phyloP scores from a whole-genome alignment of 805 yeast genomes.

The Cyberlindnera mrakii region DNA sequence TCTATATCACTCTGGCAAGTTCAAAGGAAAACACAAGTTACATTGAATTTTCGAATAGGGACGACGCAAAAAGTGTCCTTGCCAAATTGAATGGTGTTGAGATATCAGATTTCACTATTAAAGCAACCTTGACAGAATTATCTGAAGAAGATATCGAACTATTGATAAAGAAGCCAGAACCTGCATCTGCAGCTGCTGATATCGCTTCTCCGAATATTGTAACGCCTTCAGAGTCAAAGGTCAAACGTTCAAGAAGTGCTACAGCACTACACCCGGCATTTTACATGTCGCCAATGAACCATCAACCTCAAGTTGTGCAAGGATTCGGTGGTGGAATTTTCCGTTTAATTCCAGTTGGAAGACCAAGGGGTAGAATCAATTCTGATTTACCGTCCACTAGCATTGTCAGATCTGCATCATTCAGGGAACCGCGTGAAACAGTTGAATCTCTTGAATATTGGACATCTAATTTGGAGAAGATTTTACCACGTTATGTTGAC shows the following conservation, averaged over 20 bases:
- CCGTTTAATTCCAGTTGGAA: constrained; percentile 7
- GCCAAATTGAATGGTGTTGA: constrained; percentile 22
- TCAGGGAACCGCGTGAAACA: background rate
- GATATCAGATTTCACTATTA: constrained; percentile 14
- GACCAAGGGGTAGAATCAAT: background rate
- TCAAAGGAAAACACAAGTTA: constrained; percentile 11
- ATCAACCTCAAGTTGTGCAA: background rate
- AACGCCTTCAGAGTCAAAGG: too few relatives aligned
- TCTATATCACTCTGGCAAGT: constrained; percentile 7
- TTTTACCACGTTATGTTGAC: constrained; percentile 26
- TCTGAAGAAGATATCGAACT: background rate
- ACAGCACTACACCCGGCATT: too few relatives aligned
- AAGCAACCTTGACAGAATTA: constrained; percentile 9
- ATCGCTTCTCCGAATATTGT: too few relatives aligned
- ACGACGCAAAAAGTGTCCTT: constrained; percentile 18
- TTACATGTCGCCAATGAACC: background rate
- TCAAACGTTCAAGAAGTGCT: too few relatives aligned
- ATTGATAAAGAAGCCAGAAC: background rate
- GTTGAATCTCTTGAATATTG: constrained; percentile 7
- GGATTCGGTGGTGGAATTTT: constrained; percentile 2
- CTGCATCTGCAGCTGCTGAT: too few relatives aligned
- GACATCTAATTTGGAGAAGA: constrained; percentile 19
- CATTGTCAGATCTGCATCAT: background rate
- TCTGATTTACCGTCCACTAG: background rate
- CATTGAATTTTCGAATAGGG: constrained; percentile 22